Evolutionary conservation across 192 early-diverging fungal species (phyloP), one percentile per base, ranked within the genome.

Genomic region (Mortierella antarctica): DNA sequence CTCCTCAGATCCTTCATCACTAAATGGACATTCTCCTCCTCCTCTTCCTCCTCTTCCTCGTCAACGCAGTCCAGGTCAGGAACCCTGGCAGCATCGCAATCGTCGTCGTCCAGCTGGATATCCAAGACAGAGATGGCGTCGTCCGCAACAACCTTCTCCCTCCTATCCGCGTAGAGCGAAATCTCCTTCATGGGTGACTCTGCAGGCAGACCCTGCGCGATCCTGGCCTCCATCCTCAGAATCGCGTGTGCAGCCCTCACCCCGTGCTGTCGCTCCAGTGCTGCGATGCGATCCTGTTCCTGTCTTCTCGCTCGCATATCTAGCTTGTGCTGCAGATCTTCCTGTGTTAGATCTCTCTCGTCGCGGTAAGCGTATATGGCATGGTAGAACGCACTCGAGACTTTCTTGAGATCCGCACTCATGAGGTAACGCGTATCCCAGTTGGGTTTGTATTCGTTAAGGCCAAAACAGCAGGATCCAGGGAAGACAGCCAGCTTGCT

Each of bases 321-420:
- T 39, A 79, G 46, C 40, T 79, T 79, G 13, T 61, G 62, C 23
- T 79, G 76, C 44, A 79, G 53, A 15, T 70, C 51, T 31, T 71
- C 76, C 21, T 59, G 69, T 2, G 76, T 71, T 31, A 79, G 52
- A 57, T 79, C 76, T 13, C 76, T 68, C 15, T 79, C 76, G 14
- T 79, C 76, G 39, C 76, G 68, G 59, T 79, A 79, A 8, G 76
- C 76, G 39, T 79, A 79, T 47, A 79, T 71, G 49, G 68, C 76
- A 48, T 79, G 76, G 59, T 79, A 79, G 23, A 79, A 79, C 1
- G 69, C 76, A 5, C 56, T 54, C 1, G 76, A 79, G 69, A 79
- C 71, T 5, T 45, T 42, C 12, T 58, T 55, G 11, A 79, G 57
- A 39, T 79, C 76, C 0, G 69, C 57, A 15, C 57, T 65, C 76